phyloP scores from a whole-genome alignment of 1,284 basidiomycete species.

The Bondarzewia mesenterica region DNA sequence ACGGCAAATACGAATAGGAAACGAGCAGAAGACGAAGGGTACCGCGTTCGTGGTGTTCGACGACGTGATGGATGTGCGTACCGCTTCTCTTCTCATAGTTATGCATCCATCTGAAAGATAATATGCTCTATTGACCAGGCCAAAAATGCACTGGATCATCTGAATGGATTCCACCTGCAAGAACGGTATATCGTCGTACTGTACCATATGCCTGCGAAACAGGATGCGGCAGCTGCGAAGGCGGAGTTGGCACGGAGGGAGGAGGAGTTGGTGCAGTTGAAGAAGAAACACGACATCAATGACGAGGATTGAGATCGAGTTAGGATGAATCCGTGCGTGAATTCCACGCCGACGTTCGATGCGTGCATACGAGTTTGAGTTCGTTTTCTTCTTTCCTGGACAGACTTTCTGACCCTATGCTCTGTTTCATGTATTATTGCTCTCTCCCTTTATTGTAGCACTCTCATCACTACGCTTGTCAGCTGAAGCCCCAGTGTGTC shows the following conservation, averaged over 20 bases:
- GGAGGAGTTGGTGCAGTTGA: conserved; percentile 82
- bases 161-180: conserved; percentile 98
- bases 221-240: conserved; percentile 87
- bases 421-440: too few species aligned
- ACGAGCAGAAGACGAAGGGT: conserved; percentile 87
- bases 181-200: conserved; percentile 97
- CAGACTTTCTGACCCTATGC: too few species aligned
- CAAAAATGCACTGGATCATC: conserved; percentile 91
- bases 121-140: conserved; percentile 41
- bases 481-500: too few species aligned
- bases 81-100: conserved; percentile 9
- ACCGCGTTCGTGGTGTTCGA: conserved; percentile 94
- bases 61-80: conserved; percentile 80
- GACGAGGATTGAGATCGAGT: conserved; percentile 68
- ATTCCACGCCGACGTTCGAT: too few species aligned
- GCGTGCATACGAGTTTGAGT: too few species aligned
- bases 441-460: too few species aligned
- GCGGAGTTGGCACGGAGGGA: conserved; percentile 89
- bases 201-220: conserved; percentile 95
- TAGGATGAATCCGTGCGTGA: background rate
- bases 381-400: too few species aligned
- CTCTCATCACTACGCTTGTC: too few species aligned
- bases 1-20: conserved; percentile 91
- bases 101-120: conserved; percentile 7
- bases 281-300: conserved; percentile 74